Conservation (phyloP, 495 filamentous ascomycete genomes). For the Astrothelium macrocarpum region DNA sequence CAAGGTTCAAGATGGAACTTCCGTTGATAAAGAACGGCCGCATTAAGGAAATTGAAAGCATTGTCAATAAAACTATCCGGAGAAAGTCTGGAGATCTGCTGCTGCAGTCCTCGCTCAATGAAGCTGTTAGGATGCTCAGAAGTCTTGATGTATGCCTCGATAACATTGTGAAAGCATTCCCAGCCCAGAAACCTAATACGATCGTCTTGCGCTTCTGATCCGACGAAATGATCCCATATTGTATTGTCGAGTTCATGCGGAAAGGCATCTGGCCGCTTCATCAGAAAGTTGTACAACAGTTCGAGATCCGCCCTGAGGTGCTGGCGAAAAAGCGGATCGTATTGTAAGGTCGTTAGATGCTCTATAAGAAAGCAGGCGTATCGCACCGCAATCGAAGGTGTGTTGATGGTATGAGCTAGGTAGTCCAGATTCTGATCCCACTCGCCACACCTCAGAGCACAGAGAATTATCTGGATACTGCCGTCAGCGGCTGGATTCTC, state of each 20-base stretch:
- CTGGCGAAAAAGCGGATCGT: not conserved
- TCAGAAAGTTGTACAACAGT: not conserved
- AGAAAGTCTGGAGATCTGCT: constrained; percentile 54
- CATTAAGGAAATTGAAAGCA: constrained; percentile 56
- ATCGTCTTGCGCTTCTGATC: constrained; percentile 44
- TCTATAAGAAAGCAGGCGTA: not conserved
- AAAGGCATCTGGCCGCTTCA: not conserved
- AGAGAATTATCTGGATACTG: not conserved
- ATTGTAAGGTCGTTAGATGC: too few species aligned
- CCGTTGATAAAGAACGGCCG: constrained; percentile 28
- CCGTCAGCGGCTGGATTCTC: not conserved
- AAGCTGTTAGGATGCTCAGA: constrained; percentile 33
- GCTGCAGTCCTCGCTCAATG: constrained; percentile 52
- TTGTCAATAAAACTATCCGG: constrained; percentile 58
- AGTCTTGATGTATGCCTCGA: too few species aligned
- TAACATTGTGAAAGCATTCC: constrained; percentile 27
- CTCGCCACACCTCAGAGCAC: not conserved
- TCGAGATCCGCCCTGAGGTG: not conserved
- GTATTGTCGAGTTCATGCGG: constrained; percentile 45
- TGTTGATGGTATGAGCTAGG: not conserved
- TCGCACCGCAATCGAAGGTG: not conserved
- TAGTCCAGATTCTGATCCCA: not conserved
- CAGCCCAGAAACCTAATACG: constrained; percentile 54
- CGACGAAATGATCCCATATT: constrained; percentile 61
- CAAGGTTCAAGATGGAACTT: not conserved